Evolutionary conservation across 768 basidiomycete genomes (phyloP).

Genomic region (Boletellus ananas): DNA sequence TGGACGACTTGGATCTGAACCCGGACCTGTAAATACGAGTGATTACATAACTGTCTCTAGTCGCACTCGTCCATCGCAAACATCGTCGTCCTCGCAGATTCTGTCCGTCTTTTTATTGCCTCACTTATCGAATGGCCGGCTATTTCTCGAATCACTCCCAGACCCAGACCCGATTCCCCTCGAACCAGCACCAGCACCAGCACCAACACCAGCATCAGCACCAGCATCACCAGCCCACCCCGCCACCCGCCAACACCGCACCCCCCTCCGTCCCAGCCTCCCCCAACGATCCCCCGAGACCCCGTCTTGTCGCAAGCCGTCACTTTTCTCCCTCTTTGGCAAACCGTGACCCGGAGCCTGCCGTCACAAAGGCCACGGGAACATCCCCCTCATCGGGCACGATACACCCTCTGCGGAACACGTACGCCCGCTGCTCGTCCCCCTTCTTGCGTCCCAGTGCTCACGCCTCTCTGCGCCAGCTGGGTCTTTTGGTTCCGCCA

Average conservation of each 20-base stretch:
- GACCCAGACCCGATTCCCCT: constrained; percentile 59
- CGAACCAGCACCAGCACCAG: constrained; percentile 37
- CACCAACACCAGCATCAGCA: constrained; percentile 38
- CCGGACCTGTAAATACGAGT: constrained; percentile 56
- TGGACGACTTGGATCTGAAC: constrained; percentile 84
- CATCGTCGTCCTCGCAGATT: background rate
- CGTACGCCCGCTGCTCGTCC: constrained; percentile 61
- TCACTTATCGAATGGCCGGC: constrained; percentile 49
- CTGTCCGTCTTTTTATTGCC: constrained; percentile 18
- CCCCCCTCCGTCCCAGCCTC: background rate
- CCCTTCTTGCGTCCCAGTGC: constrained; percentile 9
- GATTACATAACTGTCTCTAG: constrained; percentile 21
- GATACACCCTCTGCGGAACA: constrained; percentile 78
- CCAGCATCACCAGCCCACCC: constrained; percentile 27
- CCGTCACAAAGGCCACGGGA: constrained; percentile 39
- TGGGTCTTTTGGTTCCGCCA: constrained; percentile 94
- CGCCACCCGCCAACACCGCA: background rate
- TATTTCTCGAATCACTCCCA: constrained; percentile 85
- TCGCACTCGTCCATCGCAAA: constrained; percentile 13
- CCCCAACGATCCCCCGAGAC: constrained; percentile 30
- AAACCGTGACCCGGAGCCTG: constrained; percentile 32
- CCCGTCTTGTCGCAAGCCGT: constrained; percentile 59
- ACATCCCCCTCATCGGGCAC: constrained; percentile 24
- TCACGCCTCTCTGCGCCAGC: constrained; percentile 37
- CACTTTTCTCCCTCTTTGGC: constrained; percentile 68